These are phyloP conservation scores for Blastomyces silverae DNA, from an alignment of 2,329 filamentous ascomycete species.

Conservation along the genomic window DNA sequence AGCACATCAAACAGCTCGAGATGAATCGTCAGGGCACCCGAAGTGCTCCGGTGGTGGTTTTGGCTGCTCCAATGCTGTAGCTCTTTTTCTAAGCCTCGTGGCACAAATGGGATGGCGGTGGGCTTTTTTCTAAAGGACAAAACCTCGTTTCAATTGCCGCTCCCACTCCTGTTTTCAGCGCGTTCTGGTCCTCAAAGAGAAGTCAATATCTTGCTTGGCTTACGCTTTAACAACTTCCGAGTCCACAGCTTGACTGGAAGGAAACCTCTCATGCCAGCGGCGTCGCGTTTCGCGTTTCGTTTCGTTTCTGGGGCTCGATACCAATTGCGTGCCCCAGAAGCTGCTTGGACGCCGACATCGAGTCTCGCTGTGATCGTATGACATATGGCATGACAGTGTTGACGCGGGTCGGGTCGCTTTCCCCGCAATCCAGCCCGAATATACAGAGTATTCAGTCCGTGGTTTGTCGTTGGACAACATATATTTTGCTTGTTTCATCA, in stretches of 20 bases:
- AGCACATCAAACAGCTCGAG: neutral
- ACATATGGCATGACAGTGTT: too few relatives aligned
- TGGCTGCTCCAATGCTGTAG: neutral
- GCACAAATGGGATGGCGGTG: neutral
- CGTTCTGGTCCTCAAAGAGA: neutral
- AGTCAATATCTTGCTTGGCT: neutral
- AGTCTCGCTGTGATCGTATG: neutral
- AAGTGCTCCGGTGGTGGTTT: neutral
- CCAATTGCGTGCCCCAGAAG: neutral
- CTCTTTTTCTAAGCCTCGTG: neutral
- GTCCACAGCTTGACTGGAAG: neutral
- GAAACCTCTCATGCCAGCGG: neutral
- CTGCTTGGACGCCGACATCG: neutral
- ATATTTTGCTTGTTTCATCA: neutral
- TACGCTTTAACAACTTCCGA: neutral
- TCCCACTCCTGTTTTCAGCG: neutral
- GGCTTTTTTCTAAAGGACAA: neutral
- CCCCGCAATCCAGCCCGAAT: neutral
- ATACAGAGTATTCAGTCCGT: too few relatives aligned
- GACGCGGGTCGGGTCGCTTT: neutral
- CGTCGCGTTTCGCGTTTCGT: neutral
- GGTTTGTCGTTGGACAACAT: too few relatives aligned
- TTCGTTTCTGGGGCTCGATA: neutral
- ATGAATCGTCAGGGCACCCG: constrained; percentile 10
- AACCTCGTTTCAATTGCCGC: neutral